Conservation (phyloP, 306 rosid genomes). For the Canavalia gladiata region DNA sequence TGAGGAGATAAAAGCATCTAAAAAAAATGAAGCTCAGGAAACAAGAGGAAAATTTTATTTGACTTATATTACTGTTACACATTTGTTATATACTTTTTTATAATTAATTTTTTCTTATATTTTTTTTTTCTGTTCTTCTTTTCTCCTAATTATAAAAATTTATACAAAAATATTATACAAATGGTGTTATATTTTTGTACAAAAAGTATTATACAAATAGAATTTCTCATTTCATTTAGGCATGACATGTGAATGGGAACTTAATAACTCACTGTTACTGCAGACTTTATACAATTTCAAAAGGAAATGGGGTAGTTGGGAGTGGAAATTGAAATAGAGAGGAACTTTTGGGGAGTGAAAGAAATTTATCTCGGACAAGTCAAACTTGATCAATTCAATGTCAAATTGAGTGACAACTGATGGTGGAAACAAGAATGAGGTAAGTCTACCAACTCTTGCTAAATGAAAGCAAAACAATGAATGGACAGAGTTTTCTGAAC, state of each 20-base stretch:
- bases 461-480: background rate
- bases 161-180: too few relatives aligned
- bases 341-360: background rate
- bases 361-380: background rate
- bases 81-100: too few relatives aligned
- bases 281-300: background rate
- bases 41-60: too few relatives aligned
- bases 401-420: background rate
- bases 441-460: background rate
- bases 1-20: background rate
- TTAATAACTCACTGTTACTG: background rate
- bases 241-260: background rate
- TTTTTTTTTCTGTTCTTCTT: too few relatives aligned
- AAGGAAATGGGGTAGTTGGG: background rate
- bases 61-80: background rate
- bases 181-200: too few relatives aligned
- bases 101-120: too few relatives aligned
- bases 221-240: background rate
- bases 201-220: background rate
- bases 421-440: slow-evolving; percentile 4
- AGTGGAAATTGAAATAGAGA: slow-evolving; percentile 3
- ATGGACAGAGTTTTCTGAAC: background rate
- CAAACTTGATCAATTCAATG: background rate
- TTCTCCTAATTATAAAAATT: too few relatives aligned
- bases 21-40: background rate